These are phyloP conservation scores for Colletotrichum destructivum DNA, from an alignment of 2,329 filamentous ascomycete species.

Conservation along the genomic window DNA sequence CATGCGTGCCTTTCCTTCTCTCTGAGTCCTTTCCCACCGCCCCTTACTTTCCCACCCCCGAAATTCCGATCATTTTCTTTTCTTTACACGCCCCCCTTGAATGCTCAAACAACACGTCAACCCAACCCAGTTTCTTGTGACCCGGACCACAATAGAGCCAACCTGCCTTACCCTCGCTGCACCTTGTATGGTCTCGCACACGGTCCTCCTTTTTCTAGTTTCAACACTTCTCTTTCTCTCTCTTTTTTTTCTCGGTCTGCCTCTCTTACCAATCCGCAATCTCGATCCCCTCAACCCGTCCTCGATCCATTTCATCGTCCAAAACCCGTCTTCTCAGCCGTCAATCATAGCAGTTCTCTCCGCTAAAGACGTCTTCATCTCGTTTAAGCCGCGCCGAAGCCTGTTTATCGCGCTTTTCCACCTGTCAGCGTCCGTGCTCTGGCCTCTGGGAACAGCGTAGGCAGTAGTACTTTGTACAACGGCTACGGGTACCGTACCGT, in stretches of 20 bases:
- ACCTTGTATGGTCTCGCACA: constrained; percentile 1
- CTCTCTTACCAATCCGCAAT: not conserved
- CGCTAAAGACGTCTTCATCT: constrained; percentile 35
- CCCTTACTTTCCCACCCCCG: not conserved
- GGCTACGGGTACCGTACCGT: not conserved
- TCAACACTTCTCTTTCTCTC: constrained; percentile 2
- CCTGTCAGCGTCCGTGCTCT: constrained; percentile 36
- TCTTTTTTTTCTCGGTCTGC: not conserved
- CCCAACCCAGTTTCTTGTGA: constrained; percentile 5
- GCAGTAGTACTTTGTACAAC: not conserved
- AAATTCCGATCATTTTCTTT: constrained; percentile 9
- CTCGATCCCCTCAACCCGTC: constrained; percentile 9
- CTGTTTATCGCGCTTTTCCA: constrained; percentile 32
- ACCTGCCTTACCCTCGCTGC: not conserved
- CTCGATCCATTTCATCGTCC: not conserved
- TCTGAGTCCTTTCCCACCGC: not conserved
- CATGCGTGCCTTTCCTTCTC: not conserved
- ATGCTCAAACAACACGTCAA: constrained; percentile 9
- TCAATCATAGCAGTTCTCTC: constrained; percentile 21
- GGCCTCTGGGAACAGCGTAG: constrained; percentile 2
- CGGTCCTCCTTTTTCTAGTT: constrained; percentile 10
- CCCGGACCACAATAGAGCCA: not conserved
- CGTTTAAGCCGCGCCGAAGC: constrained; percentile 28
- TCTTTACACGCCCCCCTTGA: constrained; percentile 9
- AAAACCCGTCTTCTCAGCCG: not conserved